Conservation (phyloP, 345 rosid species). For the Corymbia maculata region DNA sequence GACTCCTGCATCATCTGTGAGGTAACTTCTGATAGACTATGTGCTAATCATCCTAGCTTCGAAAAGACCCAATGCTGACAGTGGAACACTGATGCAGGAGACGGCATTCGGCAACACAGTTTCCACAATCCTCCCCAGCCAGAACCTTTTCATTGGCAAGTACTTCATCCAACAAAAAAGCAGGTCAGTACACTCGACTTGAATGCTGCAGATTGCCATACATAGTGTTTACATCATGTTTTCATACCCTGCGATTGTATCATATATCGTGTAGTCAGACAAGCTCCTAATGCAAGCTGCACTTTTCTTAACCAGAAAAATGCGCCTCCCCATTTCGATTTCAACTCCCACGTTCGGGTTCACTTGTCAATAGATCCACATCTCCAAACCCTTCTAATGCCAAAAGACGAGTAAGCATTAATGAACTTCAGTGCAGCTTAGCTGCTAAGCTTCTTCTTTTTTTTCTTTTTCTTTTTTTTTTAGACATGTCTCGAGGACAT, state of each 20-base stretch:
- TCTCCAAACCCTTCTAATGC: constrained; percentile 20
- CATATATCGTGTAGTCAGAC: not conserved
- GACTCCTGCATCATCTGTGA: not conserved
- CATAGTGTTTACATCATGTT: not conserved
- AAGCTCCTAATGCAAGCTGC: not conserved
- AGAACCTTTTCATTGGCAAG: constrained; percentile 24
- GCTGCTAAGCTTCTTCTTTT: not conserved
- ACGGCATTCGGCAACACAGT: not conserved
- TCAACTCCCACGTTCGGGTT: constrained; percentile 41
- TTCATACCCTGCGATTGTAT: not conserved
- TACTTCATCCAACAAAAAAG: constrained; percentile 9
- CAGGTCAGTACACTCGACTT: constrained; percentile 7
- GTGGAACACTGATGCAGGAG: constrained; percentile 14
- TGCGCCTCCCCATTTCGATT: constrained; percentile 41
- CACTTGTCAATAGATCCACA: constrained; percentile 34
- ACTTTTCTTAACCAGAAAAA: constrained; percentile 21
- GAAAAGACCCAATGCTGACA: not conserved
- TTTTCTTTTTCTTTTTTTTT: not conserved
- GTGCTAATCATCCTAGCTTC: not conserved
- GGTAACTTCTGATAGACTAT: constrained; percentile 6
- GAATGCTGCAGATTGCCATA: not conserved
- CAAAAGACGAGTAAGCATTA: constrained; percentile 24
- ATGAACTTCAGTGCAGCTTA: not conserved
- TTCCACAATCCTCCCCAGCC: constrained; percentile 22
- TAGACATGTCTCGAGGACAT: not conserved